phyloP scores from a whole-genome alignment of 2,329 filamentous ascomycete species.

The Alternaria sp. region DNA sequence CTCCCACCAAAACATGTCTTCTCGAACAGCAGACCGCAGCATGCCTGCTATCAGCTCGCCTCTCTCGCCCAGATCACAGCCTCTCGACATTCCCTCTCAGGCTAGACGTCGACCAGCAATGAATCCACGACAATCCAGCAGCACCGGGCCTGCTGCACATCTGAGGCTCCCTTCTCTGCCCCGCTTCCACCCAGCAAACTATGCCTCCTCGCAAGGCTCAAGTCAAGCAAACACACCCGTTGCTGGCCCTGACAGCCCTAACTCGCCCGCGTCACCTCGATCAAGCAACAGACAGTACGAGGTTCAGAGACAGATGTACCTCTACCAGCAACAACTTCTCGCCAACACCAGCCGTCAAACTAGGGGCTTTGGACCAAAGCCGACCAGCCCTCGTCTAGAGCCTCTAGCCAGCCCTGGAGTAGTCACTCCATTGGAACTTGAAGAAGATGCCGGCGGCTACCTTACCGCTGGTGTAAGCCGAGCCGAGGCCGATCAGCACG shows the following conservation, averaged over 20 bases:
- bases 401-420: slow-evolving; percentile 61
- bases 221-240: slow-evolving; percentile 49
- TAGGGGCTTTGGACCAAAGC: slow-evolving; percentile 44
- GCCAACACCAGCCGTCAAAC: slow-evolving; percentile 39
- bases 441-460: slow-evolving; percentile 53
- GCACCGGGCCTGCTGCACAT: slow-evolving; percentile 44
- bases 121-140: slow-evolving; percentile 46
- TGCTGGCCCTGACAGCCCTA: slow-evolving; percentile 51
- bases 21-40: slow-evolving; percentile 37
- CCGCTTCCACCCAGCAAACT: slow-evolving; percentile 63
- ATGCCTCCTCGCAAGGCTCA: slow-evolving; percentile 51
- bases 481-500: slow-evolving; percentile 50
- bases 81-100: slow-evolving; percentile 47
- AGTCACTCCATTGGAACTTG: slow-evolving; percentile 62
- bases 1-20: slow-evolving; percentile 37
- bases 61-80: slow-evolving; percentile 47
- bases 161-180: slow-evolving; percentile 60
- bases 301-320: slow-evolving; percentile 58
- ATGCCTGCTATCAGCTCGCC: slow-evolving; percentile 45
- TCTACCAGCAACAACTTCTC: slow-evolving; percentile 58
- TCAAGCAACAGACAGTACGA: slow-evolving; percentile 55
- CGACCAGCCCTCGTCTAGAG: slow-evolving; percentile 58
- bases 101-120: slow-evolving; percentile 43
- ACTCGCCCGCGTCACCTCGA: slow-evolving; percentile 55
- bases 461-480: slow-evolving; percentile 54